Conservation (phyloP, 805 yeast species). For the Blastobotrys robertii region DNA sequence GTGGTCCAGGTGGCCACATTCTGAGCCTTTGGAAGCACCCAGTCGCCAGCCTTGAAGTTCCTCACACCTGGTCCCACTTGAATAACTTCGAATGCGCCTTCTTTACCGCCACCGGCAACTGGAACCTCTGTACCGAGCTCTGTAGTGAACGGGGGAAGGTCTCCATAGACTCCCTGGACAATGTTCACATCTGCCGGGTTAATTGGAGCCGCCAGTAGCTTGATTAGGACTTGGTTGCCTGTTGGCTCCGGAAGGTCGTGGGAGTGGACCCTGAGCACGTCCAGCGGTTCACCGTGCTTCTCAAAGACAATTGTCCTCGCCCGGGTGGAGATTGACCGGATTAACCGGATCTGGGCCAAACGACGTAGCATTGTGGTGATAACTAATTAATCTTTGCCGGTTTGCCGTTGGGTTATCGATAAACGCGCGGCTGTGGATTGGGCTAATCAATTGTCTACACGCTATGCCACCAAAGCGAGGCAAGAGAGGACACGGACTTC, state of each 20-base stretch:
- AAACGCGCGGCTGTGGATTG: neutral
- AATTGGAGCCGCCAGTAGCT: constrained; percentile 70
- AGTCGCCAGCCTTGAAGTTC: constrained; percentile 52
- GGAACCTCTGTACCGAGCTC: constrained; percentile 49
- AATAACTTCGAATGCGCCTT: constrained; percentile 82
- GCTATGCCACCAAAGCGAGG: neutral
- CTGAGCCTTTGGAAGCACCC: constrained; percentile 71
- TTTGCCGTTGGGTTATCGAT: neutral
- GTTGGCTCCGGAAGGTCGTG: constrained; percentile 25
- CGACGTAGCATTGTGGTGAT: neutral
- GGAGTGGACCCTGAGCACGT: constrained; percentile 30
- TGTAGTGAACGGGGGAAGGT: constrained; percentile 50
- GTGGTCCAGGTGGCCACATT: constrained; percentile 94
- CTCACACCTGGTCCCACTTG: constrained; percentile 48
- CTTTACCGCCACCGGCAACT: constrained; percentile 85
- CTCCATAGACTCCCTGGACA: constrained; percentile 77
- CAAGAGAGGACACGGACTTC: neutral
- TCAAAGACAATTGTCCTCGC: constrained; percentile 60
- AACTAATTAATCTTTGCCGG: too few species aligned
- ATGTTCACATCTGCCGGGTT: constrained; percentile 89
- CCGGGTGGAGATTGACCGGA: neutral
- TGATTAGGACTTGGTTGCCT: constrained; percentile 41
- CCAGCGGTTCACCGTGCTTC: constrained; percentile 47
- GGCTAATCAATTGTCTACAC: neutral
- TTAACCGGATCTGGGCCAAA: neutral